Conservation (phyloP, 2,329 filamentous ascomycete genomes). For the Diaporthe caulivora region DNA sequence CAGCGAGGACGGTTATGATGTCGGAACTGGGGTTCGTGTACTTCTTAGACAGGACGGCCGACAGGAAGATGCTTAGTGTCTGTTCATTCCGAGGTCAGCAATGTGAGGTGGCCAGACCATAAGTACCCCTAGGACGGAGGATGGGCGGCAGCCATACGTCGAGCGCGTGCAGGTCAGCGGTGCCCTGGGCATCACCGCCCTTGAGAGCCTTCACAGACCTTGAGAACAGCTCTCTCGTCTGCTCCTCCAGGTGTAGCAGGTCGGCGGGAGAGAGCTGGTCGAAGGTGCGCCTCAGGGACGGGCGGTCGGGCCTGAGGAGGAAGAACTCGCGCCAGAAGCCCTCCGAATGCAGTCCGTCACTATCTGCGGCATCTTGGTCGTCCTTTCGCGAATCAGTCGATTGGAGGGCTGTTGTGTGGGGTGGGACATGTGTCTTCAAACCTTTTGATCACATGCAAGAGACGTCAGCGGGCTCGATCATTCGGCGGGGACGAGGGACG, state of each 20-base stretch:
- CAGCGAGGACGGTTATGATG: conserved; percentile 89
- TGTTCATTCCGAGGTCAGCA: conserved; percentile 59
- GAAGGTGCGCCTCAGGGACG: conserved; percentile 76
- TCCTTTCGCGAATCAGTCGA: conserved; percentile 36
- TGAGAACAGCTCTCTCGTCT: conserved; percentile 83
- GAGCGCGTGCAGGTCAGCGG: conserved; percentile 81
- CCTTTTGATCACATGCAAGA: conserved; percentile 37
- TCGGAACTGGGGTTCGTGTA: conserved; percentile 97
- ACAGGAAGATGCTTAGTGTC: conserved; percentile 91
- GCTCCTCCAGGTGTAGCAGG: conserved; percentile 80
- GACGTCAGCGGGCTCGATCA: conserved; percentile 21
- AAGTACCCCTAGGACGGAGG: no score
- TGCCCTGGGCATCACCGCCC: conserved; percentile 65
- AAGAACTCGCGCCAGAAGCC: conserved; percentile 99
- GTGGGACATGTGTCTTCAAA: conserved; percentile 31
- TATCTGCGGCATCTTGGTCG: conserved; percentile 64
- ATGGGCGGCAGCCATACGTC: conserved; percentile 68
- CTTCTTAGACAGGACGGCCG: conserved; percentile 84
- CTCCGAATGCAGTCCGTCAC: conserved; percentile 79
- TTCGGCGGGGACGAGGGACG: not conserved
- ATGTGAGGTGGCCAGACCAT: not conserved
- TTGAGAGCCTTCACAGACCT: conserved; percentile 79
- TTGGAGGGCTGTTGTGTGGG: conserved; percentile 23
- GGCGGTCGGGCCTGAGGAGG: conserved; percentile 82
- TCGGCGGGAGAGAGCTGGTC: conserved; percentile 79